Evolutionary conservation across 495 filamentous ascomycete genomes (phyloP), one percentile per base, ranked within the genome.

Genomic region (Annulohypoxylon bovei): DNA sequence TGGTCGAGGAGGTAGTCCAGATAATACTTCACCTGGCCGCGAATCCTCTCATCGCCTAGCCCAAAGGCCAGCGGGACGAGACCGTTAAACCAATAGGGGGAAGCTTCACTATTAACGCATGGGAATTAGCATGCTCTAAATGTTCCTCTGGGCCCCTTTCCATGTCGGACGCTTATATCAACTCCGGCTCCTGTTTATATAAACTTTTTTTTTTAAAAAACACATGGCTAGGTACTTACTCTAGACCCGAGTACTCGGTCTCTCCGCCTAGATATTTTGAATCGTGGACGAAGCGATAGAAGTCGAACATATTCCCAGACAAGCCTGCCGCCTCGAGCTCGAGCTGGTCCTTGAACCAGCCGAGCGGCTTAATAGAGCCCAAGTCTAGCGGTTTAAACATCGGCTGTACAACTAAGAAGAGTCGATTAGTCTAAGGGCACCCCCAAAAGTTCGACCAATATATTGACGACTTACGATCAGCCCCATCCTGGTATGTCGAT

Each of bases 11-110:
- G 79, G 57, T 83, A 82, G 27, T 84, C 79, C 4, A 84, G 74
- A 32, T 82, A 78, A 20, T 80, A 70, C 18, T 82, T 79, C 7
- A 88, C 84, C 60, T 91, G 88, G 2, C 54, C 75, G 66, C 86
- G 86, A 39, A 90, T 72, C 16, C 86, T 71, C 1, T 76, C 74
- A 70, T 91, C 84, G 54, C 88, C 79, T 14, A 88, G 72, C 0
- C 77, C 78, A 68, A 86, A 91, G 3, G 89, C 88, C 25, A 91
- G 77, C 1, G 89, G 88, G 0, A 91, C 89, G 1, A 90, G 75
- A 12, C 86, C 86, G 72, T 91, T 91, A 66, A 90, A 85, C 89
- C 88, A 91, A 72, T 92, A 91, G 3, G 89, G 88, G 3, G 86
- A 80, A 0, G 82, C 86, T 77, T 91, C 88, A 62, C 64, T 67